Evolutionary conservation across 805 yeast species (phyloP).

Genomic region (Clavispora fructus): DNA sequence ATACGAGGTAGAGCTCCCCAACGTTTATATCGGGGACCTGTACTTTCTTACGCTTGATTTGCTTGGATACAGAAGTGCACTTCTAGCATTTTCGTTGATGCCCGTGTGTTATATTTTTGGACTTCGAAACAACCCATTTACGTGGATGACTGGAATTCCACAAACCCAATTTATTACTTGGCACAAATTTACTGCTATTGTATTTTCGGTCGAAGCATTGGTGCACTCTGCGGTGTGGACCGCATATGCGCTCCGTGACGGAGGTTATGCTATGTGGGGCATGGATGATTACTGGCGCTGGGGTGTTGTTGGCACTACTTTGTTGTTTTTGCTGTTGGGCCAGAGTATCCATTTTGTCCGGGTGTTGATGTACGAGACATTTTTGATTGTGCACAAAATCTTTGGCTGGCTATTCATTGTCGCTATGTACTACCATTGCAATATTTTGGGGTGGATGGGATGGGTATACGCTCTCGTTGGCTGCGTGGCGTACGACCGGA

Average conservation of each 20-base stretch:
- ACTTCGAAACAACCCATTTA: conserved; percentile 15
- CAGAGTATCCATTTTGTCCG: conserved; percentile 11
- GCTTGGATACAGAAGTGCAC: conserved; percentile 14
- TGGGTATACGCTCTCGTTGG: conserved; percentile 16
- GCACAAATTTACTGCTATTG: conserved; percentile 13
- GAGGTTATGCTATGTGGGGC: conserved; percentile 11
- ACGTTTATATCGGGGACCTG: conserved; percentile 8
- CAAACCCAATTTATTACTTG: conserved; percentile 11
- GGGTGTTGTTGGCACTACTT: conserved; percentile 13
- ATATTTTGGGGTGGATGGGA: conserved; percentile 16
- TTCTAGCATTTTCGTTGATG: conserved; percentile 15
- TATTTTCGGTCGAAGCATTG: conserved; percentile 13
- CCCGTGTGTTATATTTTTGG: conserved; percentile 15
- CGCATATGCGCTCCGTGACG: conserved; percentile 10
- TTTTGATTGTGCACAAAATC: conserved; percentile 10
- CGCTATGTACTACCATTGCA: conserved; percentile 17
- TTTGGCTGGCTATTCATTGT: conserved; percentile 16
- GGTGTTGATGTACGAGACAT: conserved; percentile 11
- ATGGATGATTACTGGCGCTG: conserved; percentile 15
- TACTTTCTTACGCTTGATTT: conserved; percentile 15
- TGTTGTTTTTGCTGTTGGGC: conserved; percentile 12
- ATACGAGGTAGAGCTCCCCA: conserved; percentile 13
- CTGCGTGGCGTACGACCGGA: conserved; percentile 11
- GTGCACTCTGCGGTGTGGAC: conserved; percentile 15
- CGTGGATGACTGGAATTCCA: conserved; percentile 12